These are phyloP conservation scores for Blumeriella jaapii DNA, from an alignment of 2,329 filamentous ascomycete species.

Conservation along the genomic window DNA sequence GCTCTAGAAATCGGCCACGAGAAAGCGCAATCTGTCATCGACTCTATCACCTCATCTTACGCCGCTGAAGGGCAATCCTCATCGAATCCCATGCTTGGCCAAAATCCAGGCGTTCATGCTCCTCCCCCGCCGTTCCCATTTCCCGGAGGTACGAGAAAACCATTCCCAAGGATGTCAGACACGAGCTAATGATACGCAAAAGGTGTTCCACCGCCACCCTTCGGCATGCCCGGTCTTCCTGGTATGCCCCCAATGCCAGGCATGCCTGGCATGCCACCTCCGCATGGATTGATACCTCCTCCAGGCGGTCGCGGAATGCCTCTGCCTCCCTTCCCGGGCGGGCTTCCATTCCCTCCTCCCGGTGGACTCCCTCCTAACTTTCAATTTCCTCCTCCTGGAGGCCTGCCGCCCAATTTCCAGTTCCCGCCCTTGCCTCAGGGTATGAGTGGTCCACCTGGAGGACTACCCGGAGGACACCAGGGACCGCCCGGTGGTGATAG, in stretches of 20 bases:
- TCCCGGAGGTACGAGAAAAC: conserved; percentile 44
- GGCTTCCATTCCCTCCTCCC: conserved; percentile 16
- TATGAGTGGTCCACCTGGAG: conserved; percentile 13
- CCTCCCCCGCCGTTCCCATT: conserved; percentile 45
- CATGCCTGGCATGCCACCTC: conserved; percentile 27
- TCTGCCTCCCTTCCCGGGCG: conserved; percentile 34
- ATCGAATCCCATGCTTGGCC: conserved; percentile 71
- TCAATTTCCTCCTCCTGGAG: conserved; percentile 32
- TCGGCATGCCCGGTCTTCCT: conserved; percentile 41
- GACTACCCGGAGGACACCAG: conserved; percentile 12
- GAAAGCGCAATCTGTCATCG: conserved; percentile 96
- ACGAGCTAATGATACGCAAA: not conserved
- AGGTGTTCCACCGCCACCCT: conserved; percentile 44
- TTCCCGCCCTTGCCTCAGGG: conserved; percentile 31
- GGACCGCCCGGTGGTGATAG: conserved; percentile 12
- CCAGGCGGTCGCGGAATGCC: conserved; percentile 33
- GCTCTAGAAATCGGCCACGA: conserved; percentile 84
- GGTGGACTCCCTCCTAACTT: conserved; percentile 22
- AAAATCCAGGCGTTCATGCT: conserved; percentile 43
- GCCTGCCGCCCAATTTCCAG: conserved; percentile 41
- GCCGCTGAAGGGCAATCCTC: conserved; percentile 83
- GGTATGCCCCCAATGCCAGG: conserved; percentile 39
- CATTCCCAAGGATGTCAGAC: conserved; percentile 20
- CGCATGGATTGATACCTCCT: conserved; percentile 29
- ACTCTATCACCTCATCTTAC: conserved; percentile 94